Percentiles rank a stretch among this genome's conserved stretches.
Evolutionary conservation across 1,139 yeast genomes (phyloP).

Genomic region (Hanseniaspora gamundiae): DNA sequence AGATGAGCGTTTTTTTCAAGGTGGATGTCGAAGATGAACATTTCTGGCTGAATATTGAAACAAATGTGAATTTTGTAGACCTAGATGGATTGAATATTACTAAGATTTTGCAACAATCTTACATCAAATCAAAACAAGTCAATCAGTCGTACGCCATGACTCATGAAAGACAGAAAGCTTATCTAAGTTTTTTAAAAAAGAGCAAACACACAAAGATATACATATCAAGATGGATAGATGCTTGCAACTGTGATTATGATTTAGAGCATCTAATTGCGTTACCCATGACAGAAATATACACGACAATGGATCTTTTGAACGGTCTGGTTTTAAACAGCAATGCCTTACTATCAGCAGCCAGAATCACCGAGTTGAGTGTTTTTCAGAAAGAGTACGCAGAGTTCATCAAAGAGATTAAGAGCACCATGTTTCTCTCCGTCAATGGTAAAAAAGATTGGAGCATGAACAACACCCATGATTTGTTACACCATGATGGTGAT

Average conservation of each 20-base stretch:
- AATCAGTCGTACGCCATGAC: constrained; percentile 20
- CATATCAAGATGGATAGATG: constrained; percentile 19
- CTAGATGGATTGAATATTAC: constrained; percentile 19
- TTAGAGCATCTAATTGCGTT: constrained; percentile 15
- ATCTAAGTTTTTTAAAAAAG: constrained; percentile 14
- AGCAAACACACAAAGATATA: constrained; percentile 6
- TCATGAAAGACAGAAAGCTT: constrained; percentile 17
- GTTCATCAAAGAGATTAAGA: not conserved
- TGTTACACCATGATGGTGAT: no score
- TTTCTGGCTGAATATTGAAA: constrained; percentile 10
- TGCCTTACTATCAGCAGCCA: not conserved
- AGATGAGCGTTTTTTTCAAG: constrained; percentile 4
- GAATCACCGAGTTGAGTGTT: not conserved
- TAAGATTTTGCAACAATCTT: constrained; percentile 17
- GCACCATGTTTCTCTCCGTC: not conserved
- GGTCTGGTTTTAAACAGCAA: constrained; percentile 7
- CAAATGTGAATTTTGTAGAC: constrained; percentile 3
- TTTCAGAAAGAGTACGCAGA: not conserved
- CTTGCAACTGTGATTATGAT: constrained; percentile 13
- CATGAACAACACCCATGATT: no score
- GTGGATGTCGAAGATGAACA: constrained; percentile 7
- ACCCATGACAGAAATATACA: constrained; percentile 16
- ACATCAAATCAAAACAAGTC: constrained; percentile 23
- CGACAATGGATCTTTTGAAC: constrained; percentile 14
- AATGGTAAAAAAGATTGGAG: not conserved